Conservation (phyloP, 306 rosid species). For the Senna tora region DNA sequence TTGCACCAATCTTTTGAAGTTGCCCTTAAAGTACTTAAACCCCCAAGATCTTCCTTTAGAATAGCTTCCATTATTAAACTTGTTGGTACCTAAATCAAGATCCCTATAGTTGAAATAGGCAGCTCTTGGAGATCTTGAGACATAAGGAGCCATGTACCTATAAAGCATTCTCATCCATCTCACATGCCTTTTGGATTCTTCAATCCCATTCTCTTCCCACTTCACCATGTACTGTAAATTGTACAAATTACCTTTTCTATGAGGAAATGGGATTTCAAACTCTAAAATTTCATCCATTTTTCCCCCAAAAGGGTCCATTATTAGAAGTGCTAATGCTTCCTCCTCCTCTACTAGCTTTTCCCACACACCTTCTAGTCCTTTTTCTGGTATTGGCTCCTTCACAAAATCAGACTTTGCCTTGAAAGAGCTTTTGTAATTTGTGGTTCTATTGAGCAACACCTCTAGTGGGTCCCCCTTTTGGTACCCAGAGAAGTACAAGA, state of each 20-base stretch:
- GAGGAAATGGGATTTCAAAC: constrained; percentile 49
- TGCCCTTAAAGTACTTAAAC: constrained; percentile 29
- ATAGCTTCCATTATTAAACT: constrained; percentile 36
- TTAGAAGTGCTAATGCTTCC: constrained; percentile 33
- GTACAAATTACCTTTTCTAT: constrained; percentile 45
- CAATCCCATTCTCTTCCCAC: constrained; percentile 46
- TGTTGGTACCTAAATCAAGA: constrained; percentile 55
- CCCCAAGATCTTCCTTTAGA: constrained; percentile 53
- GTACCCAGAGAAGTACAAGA: constrained; percentile 46
- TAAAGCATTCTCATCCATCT: constrained; percentile 49
- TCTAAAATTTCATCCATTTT: constrained; percentile 48
- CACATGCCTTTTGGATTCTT: constrained; percentile 42
- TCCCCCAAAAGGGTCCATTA: constrained; percentile 52
- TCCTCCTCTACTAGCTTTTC: constrained; percentile 49
- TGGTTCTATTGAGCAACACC: constrained; percentile 47
- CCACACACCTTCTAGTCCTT: constrained; percentile 52
- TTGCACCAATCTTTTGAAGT: constrained; percentile 26
- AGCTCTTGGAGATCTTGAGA: constrained; percentile 55
- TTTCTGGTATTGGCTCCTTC: constrained; percentile 47
- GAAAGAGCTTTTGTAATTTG: constrained; percentile 47
- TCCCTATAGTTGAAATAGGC: constrained; percentile 67
- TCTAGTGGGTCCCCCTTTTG: constrained; percentile 36
- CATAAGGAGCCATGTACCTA: constrained; percentile 51
- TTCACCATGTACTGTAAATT: constrained; percentile 52
- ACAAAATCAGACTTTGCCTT: constrained; percentile 70